Percentiles rank a stretch among this genome's conserved stretches.
Conservation (phyloP, 371 early-diverging fungal genomes). For the Synchytrium microbalum region DNA sequence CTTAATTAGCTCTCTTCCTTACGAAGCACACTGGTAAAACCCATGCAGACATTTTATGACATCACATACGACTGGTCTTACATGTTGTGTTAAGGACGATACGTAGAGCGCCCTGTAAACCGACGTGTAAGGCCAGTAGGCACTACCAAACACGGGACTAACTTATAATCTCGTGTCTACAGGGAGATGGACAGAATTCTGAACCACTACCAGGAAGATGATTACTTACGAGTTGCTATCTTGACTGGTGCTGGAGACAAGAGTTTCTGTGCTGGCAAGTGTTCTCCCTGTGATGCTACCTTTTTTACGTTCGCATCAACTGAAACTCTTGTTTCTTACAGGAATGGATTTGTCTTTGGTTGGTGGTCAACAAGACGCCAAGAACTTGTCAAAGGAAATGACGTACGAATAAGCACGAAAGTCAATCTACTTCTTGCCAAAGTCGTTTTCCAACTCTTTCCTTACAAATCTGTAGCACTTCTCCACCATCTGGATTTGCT, state of each 20-base stretch:
- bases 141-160: too few species aligned
- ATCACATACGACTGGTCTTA: not conserved
- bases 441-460: not conserved
- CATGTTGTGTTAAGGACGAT: too few species aligned
- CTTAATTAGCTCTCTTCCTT: too few species aligned
- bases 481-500: constrained; percentile 7
- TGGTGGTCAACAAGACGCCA: not conserved
- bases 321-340: not conserved
- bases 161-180: too few species aligned
- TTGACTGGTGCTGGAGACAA: not conserved
- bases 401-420: not conserved
- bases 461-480: not conserved
- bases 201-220: constrained; percentile 3
- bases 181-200: constrained; percentile 5
- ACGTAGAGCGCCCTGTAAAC: too few species aligned
- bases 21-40: too few species aligned
- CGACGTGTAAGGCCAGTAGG: too few species aligned
- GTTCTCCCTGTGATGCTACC: not conserved
- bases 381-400: not conserved
- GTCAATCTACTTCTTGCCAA: not conserved
- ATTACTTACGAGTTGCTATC: not conserved
- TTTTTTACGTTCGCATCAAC: not conserved
- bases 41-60: not conserved
- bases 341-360: not conserved
- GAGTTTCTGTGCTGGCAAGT: not conserved